These are phyloP conservation scores for Lepidium didymum DNA, from an alignment of 345 rosid species.

Conservation along the genomic window DNA sequence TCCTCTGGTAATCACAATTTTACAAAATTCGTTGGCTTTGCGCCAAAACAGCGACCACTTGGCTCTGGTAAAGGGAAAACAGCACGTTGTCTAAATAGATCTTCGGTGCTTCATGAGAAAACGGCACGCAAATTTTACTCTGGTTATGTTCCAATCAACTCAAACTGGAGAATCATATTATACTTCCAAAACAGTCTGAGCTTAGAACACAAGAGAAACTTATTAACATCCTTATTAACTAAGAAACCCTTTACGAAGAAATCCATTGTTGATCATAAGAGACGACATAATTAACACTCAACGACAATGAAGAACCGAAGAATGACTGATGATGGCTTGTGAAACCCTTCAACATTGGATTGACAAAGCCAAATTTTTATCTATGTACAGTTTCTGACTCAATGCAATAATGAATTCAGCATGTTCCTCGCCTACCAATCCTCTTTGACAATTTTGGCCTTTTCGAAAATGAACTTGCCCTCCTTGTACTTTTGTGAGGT, in stretches of 20 bases:
- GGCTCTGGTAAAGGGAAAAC: background rate
- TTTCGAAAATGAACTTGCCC: slow-evolving; percentile 85
- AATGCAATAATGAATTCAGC: slow-evolving; percentile 24
- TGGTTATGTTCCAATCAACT: slow-evolving; percentile 2
- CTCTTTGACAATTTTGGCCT: slow-evolving; percentile 65
- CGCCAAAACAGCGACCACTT: slow-evolving; percentile 2
- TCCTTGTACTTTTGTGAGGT: slow-evolving; percentile 75
- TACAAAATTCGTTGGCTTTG: background rate
- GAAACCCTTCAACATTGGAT: slow-evolving; percentile 10
- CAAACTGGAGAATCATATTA: background rate
- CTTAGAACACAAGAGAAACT: background rate
- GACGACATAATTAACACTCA: background rate
- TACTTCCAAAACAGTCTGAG: background rate
- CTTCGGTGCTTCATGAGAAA: background rate
- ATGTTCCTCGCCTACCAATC: slow-evolving; percentile 43
- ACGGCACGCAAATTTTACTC: slow-evolving; percentile 11
- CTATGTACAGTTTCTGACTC: slow-evolving; percentile 19
- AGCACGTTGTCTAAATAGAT: slow-evolving; percentile 2
- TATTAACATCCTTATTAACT: slow-evolving; percentile 4
- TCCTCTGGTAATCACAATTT: background rate
- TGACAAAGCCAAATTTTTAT: slow-evolving; percentile 3
- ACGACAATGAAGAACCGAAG: background rate
- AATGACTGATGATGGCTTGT: slow-evolving; percentile 24
- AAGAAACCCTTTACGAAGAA: background rate
- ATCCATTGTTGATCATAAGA: slow-evolving; percentile 9